Percentiles rank a stretch among this genome's conserved stretches.
phyloP scores from a whole-genome alignment of 2,329 filamentous ascomycete species.

The Cadophora luteo-olivacea region DNA sequence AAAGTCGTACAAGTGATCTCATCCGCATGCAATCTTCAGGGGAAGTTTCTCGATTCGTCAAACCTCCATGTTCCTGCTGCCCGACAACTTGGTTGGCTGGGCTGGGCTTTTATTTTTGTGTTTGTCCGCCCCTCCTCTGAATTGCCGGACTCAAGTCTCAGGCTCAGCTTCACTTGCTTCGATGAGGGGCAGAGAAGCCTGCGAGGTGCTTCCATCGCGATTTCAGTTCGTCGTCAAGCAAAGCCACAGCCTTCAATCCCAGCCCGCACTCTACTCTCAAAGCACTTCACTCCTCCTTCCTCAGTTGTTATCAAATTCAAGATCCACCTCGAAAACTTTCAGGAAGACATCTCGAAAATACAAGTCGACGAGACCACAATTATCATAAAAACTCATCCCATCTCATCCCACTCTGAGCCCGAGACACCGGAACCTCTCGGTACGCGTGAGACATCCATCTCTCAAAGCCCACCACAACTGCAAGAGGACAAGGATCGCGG shows the following conservation, averaged over 20 bases:
- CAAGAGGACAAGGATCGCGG: background rate
- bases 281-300: background rate
- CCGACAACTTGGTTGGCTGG: slow-evolving; percentile 9
- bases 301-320: background rate
- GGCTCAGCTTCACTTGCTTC: background rate
- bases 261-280: background rate
- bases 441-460: slow-evolving; percentile 12
- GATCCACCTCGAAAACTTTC: slow-evolving; percentile 4
- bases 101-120: background rate
- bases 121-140: slow-evolving; percentile 24
- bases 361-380: background rate
- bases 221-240: slow-evolving; percentile 8
- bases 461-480: slow-evolving; percentile 4
- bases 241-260: background rate
- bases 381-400: slow-evolving; percentile 1
- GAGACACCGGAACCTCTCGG: slow-evolving; percentile 23
- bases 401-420: slow-evolving; percentile 16
- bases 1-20: slow-evolving; percentile 5
- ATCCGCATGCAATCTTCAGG: slow-evolving; percentile 21
- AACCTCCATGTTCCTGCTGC: slow-evolving; percentile 2
- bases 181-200: slow-evolving; percentile 31
- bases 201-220: slow-evolving; percentile 30
- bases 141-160: background rate
- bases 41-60: slow-evolving; percentile 16
- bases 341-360: background rate